Evolutionary conservation across 2,329 filamentous ascomycete species (phyloP).

Genomic region (Colletotrichum australisinense): DNA sequence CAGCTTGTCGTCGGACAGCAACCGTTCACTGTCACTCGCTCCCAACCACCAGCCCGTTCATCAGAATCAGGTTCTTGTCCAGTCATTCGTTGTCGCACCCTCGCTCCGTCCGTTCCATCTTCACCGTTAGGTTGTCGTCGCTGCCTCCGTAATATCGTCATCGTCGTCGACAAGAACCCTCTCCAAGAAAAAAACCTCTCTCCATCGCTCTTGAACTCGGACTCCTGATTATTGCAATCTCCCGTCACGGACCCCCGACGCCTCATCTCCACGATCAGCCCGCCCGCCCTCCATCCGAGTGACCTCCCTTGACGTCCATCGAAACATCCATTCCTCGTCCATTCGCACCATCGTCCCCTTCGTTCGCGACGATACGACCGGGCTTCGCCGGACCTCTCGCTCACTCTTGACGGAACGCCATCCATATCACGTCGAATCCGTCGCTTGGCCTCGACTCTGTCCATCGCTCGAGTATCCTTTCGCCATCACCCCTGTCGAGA

Average conservation of each 20-base stretch:
- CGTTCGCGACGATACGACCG: conserved; percentile 2
- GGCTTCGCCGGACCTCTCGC: background rate
- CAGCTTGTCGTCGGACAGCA: conserved; percentile 33
- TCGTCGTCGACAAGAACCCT: background rate
- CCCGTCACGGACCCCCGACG: conserved; percentile 6
- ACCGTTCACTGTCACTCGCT: conserved; percentile 34
- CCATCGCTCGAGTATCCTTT: conserved; percentile 5
- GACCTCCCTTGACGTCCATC: conserved; percentile 11
- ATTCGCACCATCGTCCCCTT: conserved; percentile 6
- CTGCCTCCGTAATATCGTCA: conserved; percentile 2
- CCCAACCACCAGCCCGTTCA: background rate
- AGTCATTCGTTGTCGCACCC: conserved; percentile 31
- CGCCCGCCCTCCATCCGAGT: background rate
- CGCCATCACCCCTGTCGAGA: conserved; percentile 1
- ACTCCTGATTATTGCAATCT: background rate
- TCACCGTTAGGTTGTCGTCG: conserved; percentile 5
- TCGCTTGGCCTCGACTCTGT: background rate
- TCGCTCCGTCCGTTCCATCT: conserved; percentile 30
- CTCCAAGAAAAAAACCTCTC: background rate
- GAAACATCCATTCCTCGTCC: conserved; percentile 5
- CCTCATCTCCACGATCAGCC: conserved; percentile 7
- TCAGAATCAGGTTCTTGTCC: conserved; percentile 5
- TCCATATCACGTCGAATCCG: background rate
- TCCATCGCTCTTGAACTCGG: conserved; percentile 6
- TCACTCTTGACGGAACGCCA: background rate